Evolutionary conservation across 2,329 filamentous ascomycete species (phyloP).

Genomic region (Hypomyces perniciosus): DNA sequence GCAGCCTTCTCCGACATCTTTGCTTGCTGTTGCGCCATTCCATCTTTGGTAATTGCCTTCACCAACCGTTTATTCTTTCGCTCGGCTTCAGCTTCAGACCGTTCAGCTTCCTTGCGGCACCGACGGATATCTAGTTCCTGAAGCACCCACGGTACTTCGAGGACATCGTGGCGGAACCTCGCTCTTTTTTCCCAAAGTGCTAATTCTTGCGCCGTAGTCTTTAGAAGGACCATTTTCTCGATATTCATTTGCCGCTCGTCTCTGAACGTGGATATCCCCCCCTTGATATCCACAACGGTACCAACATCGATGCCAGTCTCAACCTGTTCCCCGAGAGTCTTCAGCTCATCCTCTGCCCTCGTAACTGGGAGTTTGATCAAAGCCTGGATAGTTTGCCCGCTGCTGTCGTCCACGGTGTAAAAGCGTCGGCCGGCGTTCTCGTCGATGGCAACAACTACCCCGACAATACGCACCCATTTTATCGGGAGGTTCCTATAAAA

Average conservation of each 20-base stretch:
- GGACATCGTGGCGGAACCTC: conserved; percentile 43
- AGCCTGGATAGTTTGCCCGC: conserved; percentile 51
- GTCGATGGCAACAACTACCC: conserved; percentile 60
- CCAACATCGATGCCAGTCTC: conserved; percentile 41
- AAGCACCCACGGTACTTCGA: conserved; percentile 51
- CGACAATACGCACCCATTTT: conserved; percentile 66
- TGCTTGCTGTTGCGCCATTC: not conserved
- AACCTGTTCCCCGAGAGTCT: not conserved
- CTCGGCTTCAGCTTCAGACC: conserved; percentile 22
- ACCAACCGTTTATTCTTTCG: conserved; percentile 22
- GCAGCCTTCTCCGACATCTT: not conserved
- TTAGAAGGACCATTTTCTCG: conserved; percentile 42
- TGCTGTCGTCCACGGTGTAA: conserved; percentile 61
- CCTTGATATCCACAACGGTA: conserved; percentile 52
- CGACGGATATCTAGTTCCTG: conserved; percentile 41
- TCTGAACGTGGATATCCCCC: conserved; percentile 42
- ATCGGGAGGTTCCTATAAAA: conserved; percentile 72
- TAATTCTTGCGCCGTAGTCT: conserved; percentile 51
- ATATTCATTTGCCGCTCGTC: conserved; percentile 47
- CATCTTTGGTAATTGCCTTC: conserved; percentile 15
- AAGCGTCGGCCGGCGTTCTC: conserved; percentile 41
- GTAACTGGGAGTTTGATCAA: conserved; percentile 12
- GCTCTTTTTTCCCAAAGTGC: conserved; percentile 51
- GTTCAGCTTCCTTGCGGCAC: conserved; percentile 43
- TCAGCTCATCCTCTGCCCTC: not conserved